Evolutionary conservation across 2,329 filamentous ascomycete species (phyloP), one percentile per base, ranked within the genome.

Genomic region (Penicillium sumatraense): DNA sequence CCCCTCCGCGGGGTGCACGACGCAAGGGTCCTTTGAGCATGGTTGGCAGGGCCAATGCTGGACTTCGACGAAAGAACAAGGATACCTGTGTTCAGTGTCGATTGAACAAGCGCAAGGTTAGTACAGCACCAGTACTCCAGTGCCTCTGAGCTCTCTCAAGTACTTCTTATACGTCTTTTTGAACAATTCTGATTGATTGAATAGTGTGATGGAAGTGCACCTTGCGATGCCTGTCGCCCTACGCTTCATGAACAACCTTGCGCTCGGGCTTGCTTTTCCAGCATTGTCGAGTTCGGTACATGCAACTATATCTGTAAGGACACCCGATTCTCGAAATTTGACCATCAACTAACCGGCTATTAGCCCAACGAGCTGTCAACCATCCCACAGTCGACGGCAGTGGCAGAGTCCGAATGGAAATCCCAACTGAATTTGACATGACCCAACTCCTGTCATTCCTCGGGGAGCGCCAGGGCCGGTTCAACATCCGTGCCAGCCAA

Each of bases 301-400:
- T 78, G 75, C 63, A 78, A 79, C 54, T 78, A 77, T 54, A 74
- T 79, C 46, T 79, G 76, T 78, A 69, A 51, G 73, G 38, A 23
- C 23, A 4, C 11, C 9, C 11, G 2, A n/a, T 45, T 24, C 13
- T 20, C 26, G 14, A 26, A 24, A 42, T 38, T 36, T 9, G 18
- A 21, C 8, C 18, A 24, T 46, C 29, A 49, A 51, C 67, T 70
- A 49, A 72, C 51, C 9, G 10, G n/a, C 20, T 36, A 10, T n/a
- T 38, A 77, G 75, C 76, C 56, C 75, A 78, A 72, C 72, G 72
- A 60, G 75, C 73, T 27, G 67, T 78, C 54, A 77, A 77, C 47
- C 76, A 78, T 42, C 68, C 69, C 7, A 77, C 74, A 1, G 21
- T 72, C 10, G 70, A 75, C 58, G 67, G 68, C 10, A 61, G 60